Evolutionary conservation across 371 early-diverging fungal genomes (phyloP).

Genomic region (Sporodiniella umbellata): DNA sequence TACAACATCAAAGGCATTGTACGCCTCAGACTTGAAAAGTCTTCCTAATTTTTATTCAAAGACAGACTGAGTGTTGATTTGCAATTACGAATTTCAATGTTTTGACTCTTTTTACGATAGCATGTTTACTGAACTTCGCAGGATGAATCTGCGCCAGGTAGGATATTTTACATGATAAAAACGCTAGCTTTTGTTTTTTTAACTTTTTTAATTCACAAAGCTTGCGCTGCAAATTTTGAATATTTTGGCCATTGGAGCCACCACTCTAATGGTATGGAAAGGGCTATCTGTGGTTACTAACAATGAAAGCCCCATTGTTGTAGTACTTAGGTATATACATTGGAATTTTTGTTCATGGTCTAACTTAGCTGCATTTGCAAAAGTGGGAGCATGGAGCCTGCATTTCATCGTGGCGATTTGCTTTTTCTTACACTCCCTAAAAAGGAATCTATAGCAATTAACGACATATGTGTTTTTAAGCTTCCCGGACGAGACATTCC

Average conservation of each 20-base stretch:
- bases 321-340: conserved; percentile 76
- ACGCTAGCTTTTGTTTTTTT: too few relatives aligned
- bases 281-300: conserved; percentile 81
- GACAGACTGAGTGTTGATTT: too few relatives aligned
- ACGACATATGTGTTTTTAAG: conserved; percentile 98
- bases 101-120: too few relatives aligned
- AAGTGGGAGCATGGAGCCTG: conserved; percentile 99
- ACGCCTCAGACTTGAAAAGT: too few relatives aligned
- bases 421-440: conserved; percentile 79
- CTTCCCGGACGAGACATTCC: conserved; percentile 91
- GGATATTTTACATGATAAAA: too few relatives aligned
- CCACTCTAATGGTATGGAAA: conserved; percentile 98
- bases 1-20: too few relatives aligned
- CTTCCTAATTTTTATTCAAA: too few relatives aligned
- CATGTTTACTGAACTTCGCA: conserved; percentile 49
- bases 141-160: conserved; percentile 51
- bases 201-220: too few relatives aligned
- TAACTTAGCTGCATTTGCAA: too few relatives aligned
- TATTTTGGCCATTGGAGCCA: conserved; percentile 79
- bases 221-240: conserved; percentile 73
- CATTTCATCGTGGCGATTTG: conserved; percentile 97
- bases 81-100: too few relatives aligned
- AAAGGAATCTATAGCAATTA: conserved; percentile 72
- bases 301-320: conserved; percentile 97
- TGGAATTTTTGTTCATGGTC: too few relatives aligned